A percentile compares a stretch with the other conserved stretches of the same genome.
Conservation (phyloP, 1,284 basidiomycete genomes). For the Malassezia equina region DNA sequence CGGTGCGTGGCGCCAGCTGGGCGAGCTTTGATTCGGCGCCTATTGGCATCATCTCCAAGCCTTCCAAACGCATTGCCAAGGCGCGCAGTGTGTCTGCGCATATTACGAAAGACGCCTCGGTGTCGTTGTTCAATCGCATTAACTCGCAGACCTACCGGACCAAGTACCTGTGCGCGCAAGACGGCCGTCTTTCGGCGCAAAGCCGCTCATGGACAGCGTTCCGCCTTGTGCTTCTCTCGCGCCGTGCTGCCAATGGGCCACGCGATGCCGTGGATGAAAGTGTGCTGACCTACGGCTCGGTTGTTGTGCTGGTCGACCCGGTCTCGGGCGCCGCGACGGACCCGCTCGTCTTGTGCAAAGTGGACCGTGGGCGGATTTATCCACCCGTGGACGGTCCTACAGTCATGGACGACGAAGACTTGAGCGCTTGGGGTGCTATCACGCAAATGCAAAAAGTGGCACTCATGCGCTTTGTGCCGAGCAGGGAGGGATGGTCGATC, state of each 20-base stretch:
- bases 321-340: slow-evolving; percentile 72
- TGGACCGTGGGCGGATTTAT: slow-evolving; percentile 69
- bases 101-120: slow-evolving; percentile 76
- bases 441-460: slow-evolving; percentile 95
- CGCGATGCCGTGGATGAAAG: slow-evolving; percentile 26
- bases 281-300: slow-evolving; percentile 74
- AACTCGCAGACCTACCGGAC: slow-evolving; percentile 93
- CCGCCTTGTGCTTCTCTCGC: slow-evolving; percentile 59
- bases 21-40: slow-evolving; percentile 81
- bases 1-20: slow-evolving; percentile 54
- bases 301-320: slow-evolving; percentile 72
- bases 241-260: slow-evolving; percentile 32
- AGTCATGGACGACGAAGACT: slow-evolving; percentile 20
- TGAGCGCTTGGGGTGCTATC: slow-evolving; percentile 62
- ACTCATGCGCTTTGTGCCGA: slow-evolving; percentile 59
- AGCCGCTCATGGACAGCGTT: slow-evolving; percentile 85
- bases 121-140: slow-evolving; percentile 89
- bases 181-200: slow-evolving; percentile 67
- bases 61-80: slow-evolving; percentile 91
- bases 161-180: slow-evolving; percentile 84
- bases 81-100: slow-evolving; percentile 85
- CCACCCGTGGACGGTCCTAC: slow-evolving; percentile 24
- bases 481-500: background rate
- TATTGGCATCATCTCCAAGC: slow-evolving; percentile 89
- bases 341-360: slow-evolving; percentile 78